These are phyloP conservation scores for Raphanus raphanistrum DNA, from an alignment of 345 rosid genomes.

Conservation along the genomic window DNA sequence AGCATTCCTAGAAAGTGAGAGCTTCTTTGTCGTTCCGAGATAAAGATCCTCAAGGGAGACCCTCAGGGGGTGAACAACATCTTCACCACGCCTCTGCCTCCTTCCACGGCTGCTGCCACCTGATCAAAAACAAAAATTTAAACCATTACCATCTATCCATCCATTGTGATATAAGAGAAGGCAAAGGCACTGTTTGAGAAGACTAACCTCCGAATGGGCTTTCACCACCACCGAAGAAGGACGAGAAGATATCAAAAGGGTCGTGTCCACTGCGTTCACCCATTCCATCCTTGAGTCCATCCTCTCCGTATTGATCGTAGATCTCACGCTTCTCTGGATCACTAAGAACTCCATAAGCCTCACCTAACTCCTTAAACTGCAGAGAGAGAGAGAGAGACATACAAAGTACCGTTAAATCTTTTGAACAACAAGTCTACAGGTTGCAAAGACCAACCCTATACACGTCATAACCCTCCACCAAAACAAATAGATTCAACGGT, in stretches of 20 bases:
- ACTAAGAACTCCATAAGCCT: constrained; percentile 84
- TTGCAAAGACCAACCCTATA: too few species aligned
- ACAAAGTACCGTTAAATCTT: not conserved
- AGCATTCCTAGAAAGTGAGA: constrained; percentile 75
- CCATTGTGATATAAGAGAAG: too few species aligned
- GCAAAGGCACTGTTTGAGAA: too few species aligned
- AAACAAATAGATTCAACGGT: constrained; percentile 3
- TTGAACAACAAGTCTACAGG: not conserved
- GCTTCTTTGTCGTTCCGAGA: constrained; percentile 77
- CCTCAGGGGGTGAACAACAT: constrained; percentile 77
- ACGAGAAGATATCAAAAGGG: constrained; percentile 82
- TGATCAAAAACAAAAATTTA: not conserved
- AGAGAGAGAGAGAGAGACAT: constrained; percentile 1
- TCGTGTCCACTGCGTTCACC: constrained; percentile 63
- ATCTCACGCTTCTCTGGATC: constrained; percentile 92
- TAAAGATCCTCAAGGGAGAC: constrained; percentile 80
- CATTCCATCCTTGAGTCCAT: constrained; percentile 95
- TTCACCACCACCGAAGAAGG: constrained; percentile 72
- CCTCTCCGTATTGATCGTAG: constrained; percentile 88
- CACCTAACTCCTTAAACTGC: constrained; percentile 91
- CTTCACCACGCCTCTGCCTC: constrained; percentile 91
- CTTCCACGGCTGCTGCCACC: constrained; percentile 69
- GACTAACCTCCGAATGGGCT: too few species aligned
- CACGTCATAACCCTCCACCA: not conserved
- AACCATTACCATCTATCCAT: too few species aligned